A percentile compares a stretch with the other conserved stretches of the same genome.
These are phyloP conservation scores for Colletotrichum tamarilloi DNA, from an alignment of 2,329 filamentous ascomycete genomes.

Conservation along the genomic window DNA sequence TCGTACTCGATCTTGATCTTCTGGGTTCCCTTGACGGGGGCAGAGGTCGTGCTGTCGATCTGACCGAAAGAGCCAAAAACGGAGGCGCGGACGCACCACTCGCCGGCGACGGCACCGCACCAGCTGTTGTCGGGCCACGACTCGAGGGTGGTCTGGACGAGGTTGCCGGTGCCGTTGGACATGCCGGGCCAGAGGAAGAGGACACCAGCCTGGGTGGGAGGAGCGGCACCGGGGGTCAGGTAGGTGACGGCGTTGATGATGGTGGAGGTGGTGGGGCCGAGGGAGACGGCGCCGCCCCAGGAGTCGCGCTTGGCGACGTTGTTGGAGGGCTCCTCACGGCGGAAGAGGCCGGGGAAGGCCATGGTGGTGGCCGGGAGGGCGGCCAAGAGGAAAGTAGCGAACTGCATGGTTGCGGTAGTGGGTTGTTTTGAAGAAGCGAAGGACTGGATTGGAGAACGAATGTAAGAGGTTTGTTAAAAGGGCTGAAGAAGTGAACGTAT, in stretches of 20 bases:
- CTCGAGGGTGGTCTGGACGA: slow-evolving; percentile 54
- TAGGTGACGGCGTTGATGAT: slow-evolving; percentile 51
- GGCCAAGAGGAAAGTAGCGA: slow-evolving; percentile 17
- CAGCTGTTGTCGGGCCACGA: slow-evolving; percentile 44
- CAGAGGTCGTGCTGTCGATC: background rate
- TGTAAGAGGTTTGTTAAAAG: background rate
- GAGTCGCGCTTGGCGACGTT: slow-evolving; percentile 16
- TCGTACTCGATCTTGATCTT: slow-evolving; percentile 35
- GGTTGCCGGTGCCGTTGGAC: slow-evolving; percentile 56
- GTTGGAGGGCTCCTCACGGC: slow-evolving; percentile 15
- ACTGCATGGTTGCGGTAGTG: slow-evolving; percentile 11
- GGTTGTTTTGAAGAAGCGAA: background rate
- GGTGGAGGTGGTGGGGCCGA: slow-evolving; percentile 39
- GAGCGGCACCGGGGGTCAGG: slow-evolving; percentile 52
- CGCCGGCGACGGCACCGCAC: slow-evolving; percentile 50
- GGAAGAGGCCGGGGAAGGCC: slow-evolving; percentile 26
- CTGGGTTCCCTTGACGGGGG: slow-evolving; percentile 20
- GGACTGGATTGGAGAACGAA: slow-evolving; percentile 6
- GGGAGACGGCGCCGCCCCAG: slow-evolving; percentile 24
- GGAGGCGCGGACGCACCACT: slow-evolving; percentile 50
- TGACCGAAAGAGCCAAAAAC: slow-evolving; percentile 41
- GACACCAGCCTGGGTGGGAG: slow-evolving; percentile 48
- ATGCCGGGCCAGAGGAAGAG: slow-evolving; percentile 58
- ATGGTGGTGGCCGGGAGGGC: slow-evolving; percentile 13
- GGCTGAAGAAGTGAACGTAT: slow-evolving; percentile 10